Conservation (phyloP, 768 basidiomycete genomes). For the Rubroboletus satanas region DNA sequence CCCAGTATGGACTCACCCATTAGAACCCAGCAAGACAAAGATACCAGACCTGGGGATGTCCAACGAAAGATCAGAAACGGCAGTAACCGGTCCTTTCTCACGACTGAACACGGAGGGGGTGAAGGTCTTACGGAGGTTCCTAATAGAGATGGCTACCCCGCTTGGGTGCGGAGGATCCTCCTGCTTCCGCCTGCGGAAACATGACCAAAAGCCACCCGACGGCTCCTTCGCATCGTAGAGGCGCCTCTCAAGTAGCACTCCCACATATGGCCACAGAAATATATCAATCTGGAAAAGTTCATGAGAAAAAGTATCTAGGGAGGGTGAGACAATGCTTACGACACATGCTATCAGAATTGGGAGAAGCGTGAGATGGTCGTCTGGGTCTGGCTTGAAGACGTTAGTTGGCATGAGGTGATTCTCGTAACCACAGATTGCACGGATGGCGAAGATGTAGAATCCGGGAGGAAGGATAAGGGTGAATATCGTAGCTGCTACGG, state of each 20-base stretch:
- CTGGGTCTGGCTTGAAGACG: constrained; percentile 56
- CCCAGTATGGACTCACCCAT: constrained; percentile 44
- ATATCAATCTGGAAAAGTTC: constrained; percentile 51
- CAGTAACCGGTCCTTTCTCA: constrained; percentile 49
- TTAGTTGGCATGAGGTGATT: constrained; percentile 52
- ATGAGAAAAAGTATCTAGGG: neutral
- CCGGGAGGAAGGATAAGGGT: constrained; percentile 71
- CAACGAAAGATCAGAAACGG: constrained; percentile 62
- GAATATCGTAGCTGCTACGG: constrained; percentile 54
- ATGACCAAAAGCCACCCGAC: constrained; percentile 24
- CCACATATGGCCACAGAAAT: constrained; percentile 72
- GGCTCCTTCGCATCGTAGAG: constrained; percentile 58
- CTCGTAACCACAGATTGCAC: constrained; percentile 68
- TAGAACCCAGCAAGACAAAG: constrained; percentile 73
- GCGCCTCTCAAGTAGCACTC: constrained; percentile 51
- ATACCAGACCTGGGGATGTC: constrained; percentile 70
- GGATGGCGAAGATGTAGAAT: constrained; percentile 69
- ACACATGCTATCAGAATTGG: constrained; percentile 61
- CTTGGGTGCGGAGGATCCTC: constrained; percentile 29
- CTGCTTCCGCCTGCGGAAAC: constrained; percentile 13
- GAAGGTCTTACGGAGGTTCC: constrained; percentile 58
- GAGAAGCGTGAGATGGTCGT: constrained; percentile 49
- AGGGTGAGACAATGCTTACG: constrained; percentile 38
- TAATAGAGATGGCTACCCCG: constrained; percentile 57
- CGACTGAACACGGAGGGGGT: constrained; percentile 45